Evolutionary conservation across 345 rosid species (phyloP).

Genomic region (Gossypium thurberi): DNA sequence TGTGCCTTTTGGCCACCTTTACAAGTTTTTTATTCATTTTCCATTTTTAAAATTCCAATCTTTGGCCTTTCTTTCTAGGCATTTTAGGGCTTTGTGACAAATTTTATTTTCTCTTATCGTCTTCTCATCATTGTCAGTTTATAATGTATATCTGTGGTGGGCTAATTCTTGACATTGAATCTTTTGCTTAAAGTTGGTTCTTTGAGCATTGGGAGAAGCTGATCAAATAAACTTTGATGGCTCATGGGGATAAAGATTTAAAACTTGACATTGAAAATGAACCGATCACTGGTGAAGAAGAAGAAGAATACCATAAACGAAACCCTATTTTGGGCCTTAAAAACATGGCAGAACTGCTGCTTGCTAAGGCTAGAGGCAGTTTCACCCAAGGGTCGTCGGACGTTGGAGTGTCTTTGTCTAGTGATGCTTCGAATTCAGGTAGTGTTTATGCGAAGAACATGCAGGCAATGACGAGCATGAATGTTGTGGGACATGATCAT

Average conservation of each 20-base stretch:
- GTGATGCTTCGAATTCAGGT: not conserved
- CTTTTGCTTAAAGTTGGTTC: slow-evolving; percentile 5
- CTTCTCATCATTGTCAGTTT: too few species aligned
- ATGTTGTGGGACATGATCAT: slow-evolving; percentile 28
- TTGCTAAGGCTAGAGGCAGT: not conserved
- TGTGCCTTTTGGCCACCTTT: not conserved
- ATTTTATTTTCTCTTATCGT: not conserved
- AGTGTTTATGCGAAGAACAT: not conserved
- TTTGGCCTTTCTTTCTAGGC: not conserved
- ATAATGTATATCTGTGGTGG: not conserved
- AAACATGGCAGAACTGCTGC: not conserved
- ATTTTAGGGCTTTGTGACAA: not conserved
- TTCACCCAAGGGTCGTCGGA: not conserved
- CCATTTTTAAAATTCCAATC: too few species aligned
- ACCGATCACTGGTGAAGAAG: slow-evolving; percentile 19
- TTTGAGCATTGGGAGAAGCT: slow-evolving; percentile 12
- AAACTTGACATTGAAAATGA: slow-evolving; percentile 75
- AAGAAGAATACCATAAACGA: slow-evolving; percentile 26
- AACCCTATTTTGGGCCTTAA: not conserved
- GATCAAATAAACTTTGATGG: slow-evolving; percentile 17
- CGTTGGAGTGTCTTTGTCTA: slow-evolving; percentile 16
- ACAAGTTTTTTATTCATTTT: too few species aligned
- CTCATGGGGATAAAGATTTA: slow-evolving; percentile 27
- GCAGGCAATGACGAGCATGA: slow-evolving; percentile 19
- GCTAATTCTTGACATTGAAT: slow-evolving; percentile 8